These are phyloP conservation scores for Graphilbum ipis-grandicollis DNA, from an alignment of 2,329 filamentous ascomycete genomes.

Conservation along the genomic window DNA sequence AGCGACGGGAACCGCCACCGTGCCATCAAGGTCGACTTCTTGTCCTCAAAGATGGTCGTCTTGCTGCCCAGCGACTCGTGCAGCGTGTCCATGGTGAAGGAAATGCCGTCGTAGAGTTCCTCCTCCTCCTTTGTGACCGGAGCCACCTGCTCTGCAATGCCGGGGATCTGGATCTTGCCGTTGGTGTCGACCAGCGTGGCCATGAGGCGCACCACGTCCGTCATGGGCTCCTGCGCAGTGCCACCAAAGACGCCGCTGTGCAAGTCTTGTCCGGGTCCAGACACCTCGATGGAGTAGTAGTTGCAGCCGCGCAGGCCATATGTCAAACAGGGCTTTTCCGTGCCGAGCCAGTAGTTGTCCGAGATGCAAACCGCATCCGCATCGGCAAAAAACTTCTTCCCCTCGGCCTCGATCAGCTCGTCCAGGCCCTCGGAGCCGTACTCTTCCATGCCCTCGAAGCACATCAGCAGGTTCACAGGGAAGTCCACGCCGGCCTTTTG, in stretches of 20 bases:
- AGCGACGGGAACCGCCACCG: constrained; percentile 92
- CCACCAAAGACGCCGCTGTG: constrained; percentile 97
- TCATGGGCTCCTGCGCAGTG: constrained; percentile 96
- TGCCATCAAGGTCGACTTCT: constrained; percentile 85
- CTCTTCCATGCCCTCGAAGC: constrained; percentile 99
- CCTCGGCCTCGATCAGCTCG: constrained; percentile 81
- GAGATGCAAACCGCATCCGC: constrained; percentile 95
- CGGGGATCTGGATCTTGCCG: constrained; percentile 89
- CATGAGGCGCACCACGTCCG: constrained; percentile 72
- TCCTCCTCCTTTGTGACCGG: constrained; percentile 76
- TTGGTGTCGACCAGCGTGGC: constrained; percentile 71
- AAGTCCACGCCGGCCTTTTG: constrained; percentile 88
- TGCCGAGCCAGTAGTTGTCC: constrained; percentile 99
- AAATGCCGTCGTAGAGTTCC: constrained; percentile 71
- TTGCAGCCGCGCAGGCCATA: constrained; percentile 95
- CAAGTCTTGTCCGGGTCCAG: constrained; percentile 79
- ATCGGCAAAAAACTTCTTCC: constrained; percentile 87
- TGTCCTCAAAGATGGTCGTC: constrained; percentile 74
- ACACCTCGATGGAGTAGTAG: constrained; percentile 88
- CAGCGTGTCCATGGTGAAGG: constrained; percentile 91
- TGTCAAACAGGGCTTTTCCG: constrained; percentile 93
- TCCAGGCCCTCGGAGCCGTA: constrained; percentile 94
- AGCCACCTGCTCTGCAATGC: constrained; percentile 83
- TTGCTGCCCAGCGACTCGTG: constrained; percentile 80
- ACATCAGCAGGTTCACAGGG: constrained; percentile 96